These are phyloP conservation scores for Ulmus americana DNA, from an alignment of 331 rosid genomes.

Conservation along the genomic window DNA sequence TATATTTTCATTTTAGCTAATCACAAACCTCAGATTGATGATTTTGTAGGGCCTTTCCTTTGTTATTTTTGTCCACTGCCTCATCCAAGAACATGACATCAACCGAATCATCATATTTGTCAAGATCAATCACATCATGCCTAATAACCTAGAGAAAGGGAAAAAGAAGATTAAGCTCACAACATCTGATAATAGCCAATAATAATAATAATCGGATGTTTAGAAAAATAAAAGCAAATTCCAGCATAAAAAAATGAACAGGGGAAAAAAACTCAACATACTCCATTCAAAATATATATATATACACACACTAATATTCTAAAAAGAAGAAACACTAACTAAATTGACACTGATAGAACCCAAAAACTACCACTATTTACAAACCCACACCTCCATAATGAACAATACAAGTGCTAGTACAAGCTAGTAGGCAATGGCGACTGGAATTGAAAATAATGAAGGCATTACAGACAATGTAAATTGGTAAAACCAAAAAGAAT, in stretches of 20 bases:
- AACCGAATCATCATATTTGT: conserved; percentile 44
- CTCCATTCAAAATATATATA: background rate
- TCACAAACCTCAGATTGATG: conserved; percentile 46
- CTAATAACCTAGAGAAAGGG: conserved; percentile 33
- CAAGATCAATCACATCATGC: conserved; percentile 52
- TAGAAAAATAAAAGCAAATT: background rate
- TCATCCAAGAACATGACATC: conserved; percentile 47
- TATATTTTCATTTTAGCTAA: conserved; percentile 9
- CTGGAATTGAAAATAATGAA: background rate
- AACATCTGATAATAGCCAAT: background rate
- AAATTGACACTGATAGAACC: background rate
- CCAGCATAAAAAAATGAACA: background rate
- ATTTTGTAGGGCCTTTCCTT: conserved; percentile 52
- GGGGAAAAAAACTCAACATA: background rate
- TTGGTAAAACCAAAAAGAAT: background rate
- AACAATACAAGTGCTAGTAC: background rate
- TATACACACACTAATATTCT: too few relatives aligned
- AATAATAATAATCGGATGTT: background rate
- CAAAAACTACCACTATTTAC: background rate
- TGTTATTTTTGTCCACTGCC: conserved; percentile 30
- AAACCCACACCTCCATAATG: background rate
- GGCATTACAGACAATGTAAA: background rate
- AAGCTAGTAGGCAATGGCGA: background rate
- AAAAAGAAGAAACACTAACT: background rate
- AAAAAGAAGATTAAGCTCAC: background rate